Conservation (phyloP, 2,329 filamentous ascomycete genomes). For the Colletotrichum sp. region DNA sequence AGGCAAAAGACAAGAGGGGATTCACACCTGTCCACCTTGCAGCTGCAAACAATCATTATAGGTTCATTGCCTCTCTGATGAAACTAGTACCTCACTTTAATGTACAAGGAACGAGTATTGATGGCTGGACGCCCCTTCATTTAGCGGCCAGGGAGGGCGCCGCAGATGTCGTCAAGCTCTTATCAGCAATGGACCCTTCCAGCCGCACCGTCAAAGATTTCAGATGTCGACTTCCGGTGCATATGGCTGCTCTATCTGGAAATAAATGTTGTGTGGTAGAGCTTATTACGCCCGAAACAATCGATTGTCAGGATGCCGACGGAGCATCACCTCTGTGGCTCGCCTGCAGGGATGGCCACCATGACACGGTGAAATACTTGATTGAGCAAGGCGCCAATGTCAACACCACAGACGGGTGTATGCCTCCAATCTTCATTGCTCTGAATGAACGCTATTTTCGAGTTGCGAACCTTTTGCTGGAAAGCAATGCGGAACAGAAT, state of each 20-base stretch:
- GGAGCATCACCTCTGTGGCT: neutral
- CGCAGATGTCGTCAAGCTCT: neutral
- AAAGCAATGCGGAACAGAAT: neutral
- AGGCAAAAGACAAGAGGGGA: neutral
- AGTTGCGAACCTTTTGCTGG: neutral
- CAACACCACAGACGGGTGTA: neutral
- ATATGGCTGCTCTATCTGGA: neutral
- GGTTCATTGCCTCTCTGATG: neutral
- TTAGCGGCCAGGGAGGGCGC: neutral
- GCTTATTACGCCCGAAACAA: neutral
- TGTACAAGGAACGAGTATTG: too few relatives aligned
- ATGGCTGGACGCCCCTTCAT: neutral
- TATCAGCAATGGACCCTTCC: neutral
- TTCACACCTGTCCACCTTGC: neutral
- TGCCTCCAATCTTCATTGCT: neutral
- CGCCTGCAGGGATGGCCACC: neutral
- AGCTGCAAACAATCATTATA: neutral
- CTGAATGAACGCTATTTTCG: neutral
- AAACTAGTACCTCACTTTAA: neutral
- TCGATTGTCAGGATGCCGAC: neutral
- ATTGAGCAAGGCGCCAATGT: neutral
- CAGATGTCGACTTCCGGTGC: neutral
- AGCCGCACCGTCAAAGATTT: neutral
- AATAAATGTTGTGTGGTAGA: neutral
- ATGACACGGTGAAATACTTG: neutral